Base-by-base conservation (phyloP, 768 basidiomycete genomes). In the Butyriboletus loyo region DNA sequence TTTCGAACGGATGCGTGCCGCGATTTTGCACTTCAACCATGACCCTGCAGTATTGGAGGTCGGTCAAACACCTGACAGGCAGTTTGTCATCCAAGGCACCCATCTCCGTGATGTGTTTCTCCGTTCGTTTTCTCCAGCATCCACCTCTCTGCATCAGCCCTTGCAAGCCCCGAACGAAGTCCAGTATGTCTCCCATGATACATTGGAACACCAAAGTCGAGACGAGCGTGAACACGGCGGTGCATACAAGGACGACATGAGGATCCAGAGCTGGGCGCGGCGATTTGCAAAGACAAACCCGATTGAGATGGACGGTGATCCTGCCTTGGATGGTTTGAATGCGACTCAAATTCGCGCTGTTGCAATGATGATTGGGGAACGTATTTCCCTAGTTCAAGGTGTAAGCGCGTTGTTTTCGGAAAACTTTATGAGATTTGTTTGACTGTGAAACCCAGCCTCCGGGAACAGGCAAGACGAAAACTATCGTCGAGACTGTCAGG, bases 401-500 rank as follows among this genome's bases (percentile, higher is more conserved):
- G 92, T 93, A 66, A 59, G 86, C 49, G 4, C 17, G n/a, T 4
- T 7, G 2, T 43, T 38, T 27, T 3, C 30, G 4, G 14, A 34
- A 30, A n/a, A 25, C 37, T 44, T 14, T 10, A 42, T 14, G 11
- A 25, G 31, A 24, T 32, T 32, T 52, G 19, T 54, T 47, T 32
- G 19, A 48, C 25, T 14, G 15, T 43, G 50, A 30, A 48, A 44
- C 56, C 17, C 60, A 92, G 89, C 91, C 92, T 36, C 92, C 92
- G 19, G 92, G 92, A 21, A 94, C 92, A 0, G 94, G 94, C 32
- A 98, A 98, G 70, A 95, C 93, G 2, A 86, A 87, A 66, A 95
- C 92, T 0, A 92, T 95, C 41, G 84, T 92, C n/a, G 86, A 95
- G 66, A 78, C 89, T 0, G 77, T 91, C 52, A 86, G 82, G 58